Base-by-base conservation (phyloP, 2,329 filamentous ascomycete genomes). In the Calycina herbarum region DNA sequence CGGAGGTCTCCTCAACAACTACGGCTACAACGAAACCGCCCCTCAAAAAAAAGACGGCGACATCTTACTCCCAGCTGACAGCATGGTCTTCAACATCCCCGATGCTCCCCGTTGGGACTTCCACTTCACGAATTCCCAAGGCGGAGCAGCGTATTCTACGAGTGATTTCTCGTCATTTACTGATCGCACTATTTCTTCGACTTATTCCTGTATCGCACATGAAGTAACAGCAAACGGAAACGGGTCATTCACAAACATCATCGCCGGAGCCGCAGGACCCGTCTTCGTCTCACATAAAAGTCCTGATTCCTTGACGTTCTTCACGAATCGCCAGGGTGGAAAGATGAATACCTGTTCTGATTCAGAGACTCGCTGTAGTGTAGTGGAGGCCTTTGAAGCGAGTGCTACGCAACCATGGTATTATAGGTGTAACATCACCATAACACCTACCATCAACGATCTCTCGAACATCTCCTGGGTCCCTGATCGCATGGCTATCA, bases 351-450 rank as follows among this genome's bases (percentile, higher is more conserved):
- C 70, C n/a, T 71, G 15, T 31, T 73, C 70, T 64, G 66, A 59
- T 4, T 51, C 24, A 2, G 67, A 64, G 15, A 24, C 60, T 1
- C 70, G 73, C 17, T 76, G 74, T 48, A 63, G 69, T 0, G 54
- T 73, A 15, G 72, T 81, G 6, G 67, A 74, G 33, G 79, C 75
- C 2, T 79, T 82, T 17, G 79, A 82, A 64, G 74, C 79, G 1
- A 79, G 76, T 0, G 27, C 62, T 17, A 73, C 65, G 1, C 63
- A 76, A 4, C 73, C 79, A 0, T 82, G 79, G 79, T 80, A 76
- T 64, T 82, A 82, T 70, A 66, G 62, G 15, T 82, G 80, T 71
- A 77, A 80, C 61, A 73, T 79, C 17, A 78, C 74, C 0, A 60
- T 81, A 4, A 72, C 71, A 0, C 24, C 68, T 1, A 79, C 80